These are phyloP conservation scores for Pestalotiopsis sp. DNA, from an alignment of 2,329 filamentous ascomycete species.

Conservation along the genomic window DNA sequence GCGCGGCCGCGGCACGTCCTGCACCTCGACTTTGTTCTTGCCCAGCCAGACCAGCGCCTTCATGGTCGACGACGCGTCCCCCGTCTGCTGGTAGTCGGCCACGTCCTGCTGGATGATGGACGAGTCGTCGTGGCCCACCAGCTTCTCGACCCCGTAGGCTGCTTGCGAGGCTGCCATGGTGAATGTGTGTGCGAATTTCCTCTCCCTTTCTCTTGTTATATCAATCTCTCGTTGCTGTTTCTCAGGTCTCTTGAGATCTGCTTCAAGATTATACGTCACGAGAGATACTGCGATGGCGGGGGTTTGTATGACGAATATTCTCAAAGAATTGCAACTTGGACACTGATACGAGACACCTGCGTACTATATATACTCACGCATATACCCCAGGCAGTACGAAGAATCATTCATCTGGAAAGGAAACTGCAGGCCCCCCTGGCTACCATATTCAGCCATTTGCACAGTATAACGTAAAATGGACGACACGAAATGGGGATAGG, in stretches of 20 bases:
- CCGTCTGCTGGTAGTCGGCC: conserved; percentile 54
- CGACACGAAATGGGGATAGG: too few species aligned
- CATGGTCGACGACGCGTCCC: conserved; percentile 66
- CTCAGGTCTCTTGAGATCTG: too few species aligned
- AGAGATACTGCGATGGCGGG: too few species aligned
- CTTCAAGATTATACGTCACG: too few species aligned
- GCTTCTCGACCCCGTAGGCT: conserved; percentile 68
- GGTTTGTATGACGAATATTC: too few species aligned
- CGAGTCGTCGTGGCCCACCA: conserved; percentile 68
- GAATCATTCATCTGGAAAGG: not conserved
- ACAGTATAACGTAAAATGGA: not conserved
- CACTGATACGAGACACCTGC: too few species aligned
- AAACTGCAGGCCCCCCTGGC: not conserved
- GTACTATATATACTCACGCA: not conserved
- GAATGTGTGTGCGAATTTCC: not conserved
- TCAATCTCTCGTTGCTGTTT: too few species aligned
- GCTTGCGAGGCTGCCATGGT: conserved; percentile 65
- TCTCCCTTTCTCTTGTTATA: not conserved
- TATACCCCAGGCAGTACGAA: too few species aligned
- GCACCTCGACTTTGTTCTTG: conserved; percentile 75
- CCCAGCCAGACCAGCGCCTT: conserved; percentile 82
- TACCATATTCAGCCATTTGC: not conserved
- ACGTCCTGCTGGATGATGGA: conserved; percentile 71
- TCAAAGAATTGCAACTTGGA: too few species aligned
- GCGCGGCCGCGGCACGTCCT: conserved; percentile 69